phyloP scores from a whole-genome alignment of 2,329 filamentous ascomycete genomes.

The Cladorrhinum sp. region DNA sequence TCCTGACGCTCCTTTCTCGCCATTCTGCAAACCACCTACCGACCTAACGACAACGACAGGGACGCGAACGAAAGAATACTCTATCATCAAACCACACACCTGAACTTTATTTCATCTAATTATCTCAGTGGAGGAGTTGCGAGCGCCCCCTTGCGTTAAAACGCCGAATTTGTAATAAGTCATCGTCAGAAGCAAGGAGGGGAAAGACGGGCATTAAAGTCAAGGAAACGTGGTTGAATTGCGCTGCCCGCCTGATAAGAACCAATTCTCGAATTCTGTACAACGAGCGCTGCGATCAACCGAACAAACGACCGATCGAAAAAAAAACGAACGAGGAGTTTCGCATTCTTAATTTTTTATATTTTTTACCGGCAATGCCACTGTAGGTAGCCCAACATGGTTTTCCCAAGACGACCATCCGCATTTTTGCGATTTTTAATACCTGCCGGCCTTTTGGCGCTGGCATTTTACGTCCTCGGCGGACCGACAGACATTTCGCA shows the following conservation, averaged over 20 bases:
- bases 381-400: slow-evolving; percentile 22
- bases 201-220: neutral
- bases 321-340: no score
- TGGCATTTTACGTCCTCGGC: slow-evolving; percentile 35
- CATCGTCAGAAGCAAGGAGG: neutral
- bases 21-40: no score
- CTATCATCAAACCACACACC: neutral
- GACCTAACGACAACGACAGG: neutral
- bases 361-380: neutral
- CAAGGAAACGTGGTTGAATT: neutral
- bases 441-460: slow-evolving; percentile 33
- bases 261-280: neutral
- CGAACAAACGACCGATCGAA: no score
- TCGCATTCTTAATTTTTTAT: neutral
- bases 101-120: neutral
- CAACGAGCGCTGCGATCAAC: neutral
- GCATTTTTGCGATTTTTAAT: slow-evolving; percentile 39
- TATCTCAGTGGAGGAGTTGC: neutral
- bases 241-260: neutral
- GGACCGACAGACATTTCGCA: slow-evolving; percentile 3
- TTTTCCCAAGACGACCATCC: slow-evolving; percentile 40
- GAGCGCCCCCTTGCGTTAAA: no score
- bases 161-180: neutral
- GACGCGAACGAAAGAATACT: neutral
- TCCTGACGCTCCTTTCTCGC: neutral